Percentiles rank a stretch among this genome's conserved stretches.
Evolutionary conservation across 176 grass and related monocot genomes (phyloP).

Genomic region (Thinopyrum elongatum): DNA sequence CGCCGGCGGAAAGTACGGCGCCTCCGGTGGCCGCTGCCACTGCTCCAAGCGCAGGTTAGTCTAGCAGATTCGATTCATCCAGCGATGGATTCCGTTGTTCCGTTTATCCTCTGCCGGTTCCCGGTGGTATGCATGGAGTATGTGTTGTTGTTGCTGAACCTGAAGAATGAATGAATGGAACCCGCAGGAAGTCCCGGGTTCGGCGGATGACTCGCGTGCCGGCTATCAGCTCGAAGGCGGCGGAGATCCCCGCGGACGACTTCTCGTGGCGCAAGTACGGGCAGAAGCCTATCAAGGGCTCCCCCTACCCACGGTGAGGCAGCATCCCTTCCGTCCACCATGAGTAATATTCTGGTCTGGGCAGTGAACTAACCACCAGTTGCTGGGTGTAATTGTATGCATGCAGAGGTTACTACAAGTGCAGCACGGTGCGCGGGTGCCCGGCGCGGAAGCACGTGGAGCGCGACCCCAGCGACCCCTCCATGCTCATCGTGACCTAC

Average conservation of each 20-base stretch:
- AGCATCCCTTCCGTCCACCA: not conserved
- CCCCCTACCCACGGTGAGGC: conserved; percentile 61
- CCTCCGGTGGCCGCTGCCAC: conserved; percentile 68
- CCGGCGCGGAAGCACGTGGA: conserved; percentile 89
- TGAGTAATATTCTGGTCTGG: not conserved
- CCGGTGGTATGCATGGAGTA: not conserved
- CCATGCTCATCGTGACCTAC: conserved; percentile 83
- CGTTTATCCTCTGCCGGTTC: not conserved
- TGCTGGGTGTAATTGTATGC: not conserved
- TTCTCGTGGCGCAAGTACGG: conserved; percentile 84
- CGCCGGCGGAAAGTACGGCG: conserved; percentile 1
- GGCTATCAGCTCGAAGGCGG: conserved; percentile 69
- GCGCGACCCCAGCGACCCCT: conserved; percentile 63
- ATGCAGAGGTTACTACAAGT: conserved; percentile 79
- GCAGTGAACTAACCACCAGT: not conserved
- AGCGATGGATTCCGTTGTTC: not conserved
- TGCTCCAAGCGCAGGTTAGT: conserved; percentile 79
- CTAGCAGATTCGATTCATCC: not conserved
- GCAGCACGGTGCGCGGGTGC: conserved; percentile 72
- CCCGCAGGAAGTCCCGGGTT: conserved; percentile 50
- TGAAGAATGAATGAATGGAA: not conserved
- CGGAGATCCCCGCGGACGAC: conserved; percentile 82
- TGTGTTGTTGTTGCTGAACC: not conserved
- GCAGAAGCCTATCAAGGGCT: conserved; percentile 84
- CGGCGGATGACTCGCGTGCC: conserved; percentile 67